phyloP scores from a whole-genome alignment of 83 land plant genomes.

The Thuja plicata region DNA sequence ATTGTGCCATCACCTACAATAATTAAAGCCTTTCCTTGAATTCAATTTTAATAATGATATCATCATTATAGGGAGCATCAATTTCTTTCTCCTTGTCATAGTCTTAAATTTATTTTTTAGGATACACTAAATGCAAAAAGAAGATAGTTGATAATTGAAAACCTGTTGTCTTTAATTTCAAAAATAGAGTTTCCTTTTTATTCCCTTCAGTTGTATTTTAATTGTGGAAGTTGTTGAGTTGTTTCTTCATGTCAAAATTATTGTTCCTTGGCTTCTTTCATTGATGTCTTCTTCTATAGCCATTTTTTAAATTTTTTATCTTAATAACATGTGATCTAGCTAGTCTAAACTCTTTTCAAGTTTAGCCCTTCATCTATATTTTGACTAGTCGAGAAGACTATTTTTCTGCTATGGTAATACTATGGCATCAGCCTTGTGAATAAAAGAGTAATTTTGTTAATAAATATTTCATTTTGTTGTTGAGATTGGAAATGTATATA shows the following conservation, averaged over 20 bases:
- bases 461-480: too few species aligned
- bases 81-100: not conserved
- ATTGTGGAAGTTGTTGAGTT: not conserved
- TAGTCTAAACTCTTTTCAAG: not conserved
- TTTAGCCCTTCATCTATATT: not conserved
- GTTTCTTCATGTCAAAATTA: not conserved
- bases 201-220: not conserved
- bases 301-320: not conserved
- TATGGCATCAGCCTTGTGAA: too few species aligned
- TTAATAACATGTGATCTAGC: not conserved
- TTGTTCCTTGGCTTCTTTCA: not conserved
- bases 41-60: not conserved
- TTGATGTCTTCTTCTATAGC: not conserved
- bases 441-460: too few species aligned
- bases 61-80: not conserved
- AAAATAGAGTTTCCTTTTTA: not conserved
- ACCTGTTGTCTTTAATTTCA: not conserved
- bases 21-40: not conserved
- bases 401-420: not conserved
- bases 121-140: not conserved
- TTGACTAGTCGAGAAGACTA: not conserved
- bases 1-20: not conserved
- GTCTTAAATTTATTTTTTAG: not conserved
- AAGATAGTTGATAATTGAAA: constrained; percentile 1
- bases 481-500: too few species aligned